Base-by-base conservation (phyloP, 2,329 filamentous ascomycete species). In the Phialophora verrucosa region DNA sequence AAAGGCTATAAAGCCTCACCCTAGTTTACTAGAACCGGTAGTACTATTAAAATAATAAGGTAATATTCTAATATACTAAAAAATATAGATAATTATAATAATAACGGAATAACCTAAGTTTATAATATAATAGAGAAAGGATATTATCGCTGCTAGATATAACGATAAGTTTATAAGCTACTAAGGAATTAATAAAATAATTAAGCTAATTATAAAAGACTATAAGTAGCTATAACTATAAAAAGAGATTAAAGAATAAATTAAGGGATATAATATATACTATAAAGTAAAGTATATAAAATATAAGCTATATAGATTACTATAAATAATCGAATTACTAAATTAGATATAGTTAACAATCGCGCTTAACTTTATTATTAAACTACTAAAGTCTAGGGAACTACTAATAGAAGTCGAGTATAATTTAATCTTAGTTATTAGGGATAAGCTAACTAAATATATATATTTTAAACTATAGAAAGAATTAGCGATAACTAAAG, bases 221-320 rank as follows among this genome's bases (percentile, higher is more conserved):
- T 25, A 25, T 25, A 25, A 1, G 1, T 25, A 25, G 23, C 23
- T 25, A 25, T 2, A 25, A 25, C 23, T 25, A 1, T 25, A 25
- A 25, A 25, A 2, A 2, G 44, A 64, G 31, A 38, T 69, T 25
- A 17, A 50, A 31, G 23, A 67, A n/a, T 67, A 63, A 12, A 63
- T 67, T 32, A 56, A 57, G 14, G 49, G 65, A 3, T 69, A 32
- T 27, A 23, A 65, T 31, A 62, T 38, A 25, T 69, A 55, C 14
- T 17, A 55, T 17, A 63, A 62, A 38, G 51, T 23, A n/a, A 67
- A 67, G 27, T 42, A 67, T 25, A n/a, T 11, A 31, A n/a, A 25
- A 58, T 49, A 69, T 65, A 67, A 67, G 55, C 62, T 35, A 25
- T 69, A 64, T 60, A 38, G 20, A 17, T 12, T 59, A 31, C 56